phyloP scores from a whole-genome alignment of 495 filamentous ascomycete species.

The Penicillium parvum region DNA sequence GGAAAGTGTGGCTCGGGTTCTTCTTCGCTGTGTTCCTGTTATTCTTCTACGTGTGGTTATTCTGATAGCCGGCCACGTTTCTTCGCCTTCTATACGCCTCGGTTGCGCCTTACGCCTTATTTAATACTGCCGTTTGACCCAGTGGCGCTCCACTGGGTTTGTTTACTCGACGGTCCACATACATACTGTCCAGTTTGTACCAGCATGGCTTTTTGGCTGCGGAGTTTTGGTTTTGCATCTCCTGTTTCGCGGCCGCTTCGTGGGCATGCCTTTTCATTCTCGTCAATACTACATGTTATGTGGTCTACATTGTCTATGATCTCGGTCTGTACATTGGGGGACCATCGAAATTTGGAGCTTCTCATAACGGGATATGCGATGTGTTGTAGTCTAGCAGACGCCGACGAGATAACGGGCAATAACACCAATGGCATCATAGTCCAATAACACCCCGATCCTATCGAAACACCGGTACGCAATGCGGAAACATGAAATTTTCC shows the following conservation, averaged over 20 bases:
- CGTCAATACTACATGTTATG: not conserved
- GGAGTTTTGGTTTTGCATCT: conserved; percentile 5
- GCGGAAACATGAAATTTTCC: too few species aligned
- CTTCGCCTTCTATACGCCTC: not conserved
- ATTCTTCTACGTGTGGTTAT: conserved; percentile 91
- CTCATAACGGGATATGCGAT: too few species aligned
- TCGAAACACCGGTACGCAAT: too few species aligned
- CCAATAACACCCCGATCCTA: too few species aligned
- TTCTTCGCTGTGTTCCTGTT: conserved; percentile 73
- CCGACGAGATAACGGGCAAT: too few species aligned
- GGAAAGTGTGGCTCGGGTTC: conserved; percentile 89
- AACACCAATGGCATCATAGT: too few species aligned
- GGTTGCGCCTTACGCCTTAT: not conserved
- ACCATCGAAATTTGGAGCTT: too few species aligned
- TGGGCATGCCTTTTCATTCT: not conserved
- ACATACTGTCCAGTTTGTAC: not conserved
- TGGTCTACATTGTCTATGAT: too few species aligned
- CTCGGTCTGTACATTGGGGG: too few species aligned
- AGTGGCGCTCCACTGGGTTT: not conserved
- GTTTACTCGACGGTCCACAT: not conserved
- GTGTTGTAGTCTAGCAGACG: too few species aligned
- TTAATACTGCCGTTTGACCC: not conserved
- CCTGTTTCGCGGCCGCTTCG: not conserved
- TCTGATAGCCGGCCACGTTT: conserved; percentile 18
- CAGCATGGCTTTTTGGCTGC: conserved; percentile 8